These are phyloP conservation scores for Plectranthus barbatus DNA, from an alignment of 257 asterid species.

Conservation along the genomic window DNA sequence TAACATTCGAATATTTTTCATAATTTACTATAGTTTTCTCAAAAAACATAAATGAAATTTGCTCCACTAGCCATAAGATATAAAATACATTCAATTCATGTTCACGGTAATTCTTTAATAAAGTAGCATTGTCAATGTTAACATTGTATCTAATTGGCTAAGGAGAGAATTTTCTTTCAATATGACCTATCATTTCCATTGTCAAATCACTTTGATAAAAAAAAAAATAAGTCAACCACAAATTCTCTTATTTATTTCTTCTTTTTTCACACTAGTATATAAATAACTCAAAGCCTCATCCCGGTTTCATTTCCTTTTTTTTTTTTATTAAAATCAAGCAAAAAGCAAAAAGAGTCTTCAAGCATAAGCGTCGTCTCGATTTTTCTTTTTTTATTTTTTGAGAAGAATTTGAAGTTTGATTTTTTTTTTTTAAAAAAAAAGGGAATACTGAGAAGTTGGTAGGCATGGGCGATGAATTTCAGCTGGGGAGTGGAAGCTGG, in stretches of 20 bases:
- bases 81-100: not conserved
- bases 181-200: conserved; percentile 31
- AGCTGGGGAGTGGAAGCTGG: conserved; percentile 73
- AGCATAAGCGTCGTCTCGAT: conserved; percentile 22
- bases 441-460: not conserved
- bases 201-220: conserved; percentile 40
- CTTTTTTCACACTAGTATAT: conserved; percentile 34
- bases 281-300: conserved; percentile 43
- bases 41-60: too few species aligned
- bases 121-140: too few species aligned
- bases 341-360: conserved; percentile 16
- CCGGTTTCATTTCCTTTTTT: conserved; percentile 42
- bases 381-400: not conserved
- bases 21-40: too few species aligned
- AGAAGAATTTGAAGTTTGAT: too few species aligned
- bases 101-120: not conserved
- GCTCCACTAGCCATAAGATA: too few species aligned
- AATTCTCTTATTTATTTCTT: conserved; percentile 31
- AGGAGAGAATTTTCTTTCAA: conserved; percentile 34
- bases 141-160: conserved; percentile 12
- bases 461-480: conserved; percentile 75
- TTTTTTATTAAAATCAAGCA: conserved; percentile 19
- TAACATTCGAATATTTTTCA: too few species aligned
- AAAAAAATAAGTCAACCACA: conserved; percentile 86
- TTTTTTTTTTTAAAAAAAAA: too few species aligned